Conservation (phyloP, 1,284 basidiomycete species). For the Cryptococcus jaspeensis region DNA sequence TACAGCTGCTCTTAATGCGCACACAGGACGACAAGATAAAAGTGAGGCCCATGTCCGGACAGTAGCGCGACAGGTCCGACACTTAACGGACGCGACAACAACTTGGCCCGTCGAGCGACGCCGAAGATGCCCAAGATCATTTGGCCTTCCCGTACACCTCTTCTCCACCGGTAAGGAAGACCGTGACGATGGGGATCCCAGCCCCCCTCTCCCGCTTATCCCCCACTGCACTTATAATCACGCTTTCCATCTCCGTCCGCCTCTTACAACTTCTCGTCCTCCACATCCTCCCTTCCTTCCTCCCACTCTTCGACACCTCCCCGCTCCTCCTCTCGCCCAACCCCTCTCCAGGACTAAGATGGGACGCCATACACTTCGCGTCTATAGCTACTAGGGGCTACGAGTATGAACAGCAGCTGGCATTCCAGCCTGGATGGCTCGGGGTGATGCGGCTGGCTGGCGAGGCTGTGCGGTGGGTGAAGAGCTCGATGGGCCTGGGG, state of each 20-base stretch:
- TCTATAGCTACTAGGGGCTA: constrained; percentile 65
- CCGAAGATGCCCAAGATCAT: too few species aligned
- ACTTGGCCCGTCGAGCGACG: too few species aligned
- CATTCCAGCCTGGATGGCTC: constrained; percentile 76
- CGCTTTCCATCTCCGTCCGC: constrained; percentile 11
- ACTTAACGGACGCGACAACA: too few species aligned
- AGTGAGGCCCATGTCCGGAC: too few species aligned
- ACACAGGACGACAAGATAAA: too few species aligned
- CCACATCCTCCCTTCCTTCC: constrained; percentile 5
- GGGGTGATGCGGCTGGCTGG: constrained; percentile 56
- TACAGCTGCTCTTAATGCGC: too few species aligned
- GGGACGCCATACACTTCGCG: constrained; percentile 84
- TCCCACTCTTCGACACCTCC: constrained; percentile 39
- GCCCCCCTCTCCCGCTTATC: neutral
- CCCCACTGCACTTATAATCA: constrained; percentile 3
- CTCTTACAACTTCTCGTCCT: constrained; percentile 20
- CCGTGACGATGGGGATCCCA: neutral
- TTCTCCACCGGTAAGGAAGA: too few species aligned
- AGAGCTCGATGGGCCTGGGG: neutral
- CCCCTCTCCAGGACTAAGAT: constrained; percentile 55
- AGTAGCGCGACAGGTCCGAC: too few species aligned
- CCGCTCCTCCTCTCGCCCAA: constrained; percentile 18
- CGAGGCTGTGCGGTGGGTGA: constrained; percentile 27
- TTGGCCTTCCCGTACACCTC: neutral
- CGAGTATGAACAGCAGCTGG: constrained; percentile 78